phyloP scores from a whole-genome alignment of 202 grass and related monocot species.

The Schoenoplectus tabernaemontani region DNA sequence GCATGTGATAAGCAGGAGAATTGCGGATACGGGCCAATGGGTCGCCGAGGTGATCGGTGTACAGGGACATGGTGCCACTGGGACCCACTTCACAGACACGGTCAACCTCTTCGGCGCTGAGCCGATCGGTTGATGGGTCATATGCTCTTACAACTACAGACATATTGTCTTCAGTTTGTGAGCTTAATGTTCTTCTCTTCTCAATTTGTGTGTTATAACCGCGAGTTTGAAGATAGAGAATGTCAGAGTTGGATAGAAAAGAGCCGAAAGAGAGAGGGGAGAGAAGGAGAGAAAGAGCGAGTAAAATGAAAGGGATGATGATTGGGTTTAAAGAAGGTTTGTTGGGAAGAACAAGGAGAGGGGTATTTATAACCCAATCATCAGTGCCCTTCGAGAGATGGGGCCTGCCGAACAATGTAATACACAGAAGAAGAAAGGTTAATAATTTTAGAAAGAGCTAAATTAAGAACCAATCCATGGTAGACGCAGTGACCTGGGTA shows the following conservation, averaged over 20 bases:
- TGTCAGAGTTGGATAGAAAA: not conserved
- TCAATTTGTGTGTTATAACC: not conserved
- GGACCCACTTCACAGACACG: slow-evolving; percentile 60
- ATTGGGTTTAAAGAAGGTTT: slow-evolving; percentile 11
- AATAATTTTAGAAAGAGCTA: not conserved
- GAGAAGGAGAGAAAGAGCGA: not conserved
- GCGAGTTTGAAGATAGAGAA: not conserved
- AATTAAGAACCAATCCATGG: not conserved
- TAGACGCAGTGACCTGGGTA: not conserved
- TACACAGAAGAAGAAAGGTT: not conserved
- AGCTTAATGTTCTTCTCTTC: not conserved
- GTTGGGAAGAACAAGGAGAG: not conserved
- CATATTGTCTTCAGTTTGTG: not conserved
- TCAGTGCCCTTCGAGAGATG: too few species aligned
- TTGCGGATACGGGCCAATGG: slow-evolving; percentile 63
- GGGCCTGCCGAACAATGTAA: not conserved
- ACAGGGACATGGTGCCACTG: slow-evolving; percentile 50
- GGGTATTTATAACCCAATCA: slow-evolving; percentile 5
- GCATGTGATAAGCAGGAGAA: slow-evolving; percentile 59
- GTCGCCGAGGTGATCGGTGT: slow-evolving; percentile 79
- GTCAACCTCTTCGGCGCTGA: slow-evolving; percentile 48
- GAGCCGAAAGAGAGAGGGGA: not conserved
- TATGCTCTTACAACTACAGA: slow-evolving; percentile 39
- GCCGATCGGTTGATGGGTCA: slow-evolving; percentile 39
- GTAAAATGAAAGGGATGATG: slow-evolving; percentile 14